Base-by-base conservation (phyloP, 768 basidiomycete species). In the Lactarius hengduanensis region DNA sequence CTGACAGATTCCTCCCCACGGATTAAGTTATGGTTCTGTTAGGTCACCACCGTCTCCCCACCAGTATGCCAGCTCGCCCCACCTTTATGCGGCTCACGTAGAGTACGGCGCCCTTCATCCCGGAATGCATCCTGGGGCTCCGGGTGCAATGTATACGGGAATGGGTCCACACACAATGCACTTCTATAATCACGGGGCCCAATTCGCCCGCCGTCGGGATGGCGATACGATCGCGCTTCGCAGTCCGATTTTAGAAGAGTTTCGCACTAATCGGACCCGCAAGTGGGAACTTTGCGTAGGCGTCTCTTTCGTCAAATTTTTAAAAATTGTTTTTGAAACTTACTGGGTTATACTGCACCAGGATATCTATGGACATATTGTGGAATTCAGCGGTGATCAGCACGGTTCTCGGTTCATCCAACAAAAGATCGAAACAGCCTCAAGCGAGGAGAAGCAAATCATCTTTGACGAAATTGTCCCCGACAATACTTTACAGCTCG, bases 321-420 rank as follows among this genome's bases (percentile, higher is more conserved):
- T 45, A 34, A 0, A 13, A 40, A 16, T 50, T 26, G 38, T 43
- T 41, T 26, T 53, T 22, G 6, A 53, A 15, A 13, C 10, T 15
- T 3, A 53, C 15, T 26, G 50, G 26, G 32, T 57, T 13, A 69
- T 28, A 73, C 62, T 20, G 11, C 30, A 28, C 59, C 70, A 98
- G 96, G 94, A 96, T 72, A 88, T 99, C 69, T 81, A 83, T 55
- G 92, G 92, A 9, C 84, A 91, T 74, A 76, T 96, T 62, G 88
- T 92, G 47, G 96, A 98, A 76, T 99, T 99, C 75, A 89, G 92
- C 65, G 86, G 86, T 16, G 96, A 98, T 76, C 96, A 97, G 74
- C 91, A 96, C 69, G 96, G 95, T n/a, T 97, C 95, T n/a, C 87
- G 96, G 10, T 94, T 98, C 76, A 95, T 99, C 67, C 96, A 98